Evolutionary conservation across 225 moss, liverwort and hornwort species (phyloP), one percentile per base, ranked within the genome.

Genomic region (Takakia lepidozioides): DNA sequence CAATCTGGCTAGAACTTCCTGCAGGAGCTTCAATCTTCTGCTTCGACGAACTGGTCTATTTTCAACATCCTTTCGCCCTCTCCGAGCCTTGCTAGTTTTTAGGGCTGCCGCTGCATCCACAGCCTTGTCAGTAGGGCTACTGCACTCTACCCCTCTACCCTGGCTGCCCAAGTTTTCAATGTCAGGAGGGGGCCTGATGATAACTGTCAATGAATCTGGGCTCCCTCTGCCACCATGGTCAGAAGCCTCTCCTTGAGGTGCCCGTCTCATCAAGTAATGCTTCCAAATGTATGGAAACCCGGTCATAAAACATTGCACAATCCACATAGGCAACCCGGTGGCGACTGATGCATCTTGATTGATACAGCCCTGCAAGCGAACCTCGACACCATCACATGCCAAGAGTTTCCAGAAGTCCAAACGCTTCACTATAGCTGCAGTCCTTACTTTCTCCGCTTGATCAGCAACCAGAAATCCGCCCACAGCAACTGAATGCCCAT

Each of bases 231-330:
- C 66, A 61, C 69, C 66, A 63, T 70, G 24, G 48, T 54, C 52
- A 57, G 70, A 48, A 54, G 70, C 28, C 28, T 74, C 60, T 45
- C 70, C 70, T 60, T 28, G 63, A 60, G 63, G 11, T 7, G 11
- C 8, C 7, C 32, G 8, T 32, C 8, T 32, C 29, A 66, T 49
- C 52, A 80, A 41, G 38, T 74, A 51, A 21, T 70, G 70, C 59
- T 74, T 80, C 79, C 79, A 80, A 62, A 80, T 52, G 36, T 74
- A 80, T 42, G 79, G 79, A 25, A 80, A 80, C 72, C 78, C 78
- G 72, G 58, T 37, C 60, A 56, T 26, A 9, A 80, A 70, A 51
- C 74, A 74, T 49, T 74, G 73, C 10, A 74, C 70, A 38, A 80
- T 74, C 50, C 70, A 63, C 48, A 66, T 59, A 38, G 79, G 41